These are phyloP conservation scores for Trametes sanguinea DNA, from an alignment of 768 basidiomycete genomes.

Conservation along the genomic window DNA sequence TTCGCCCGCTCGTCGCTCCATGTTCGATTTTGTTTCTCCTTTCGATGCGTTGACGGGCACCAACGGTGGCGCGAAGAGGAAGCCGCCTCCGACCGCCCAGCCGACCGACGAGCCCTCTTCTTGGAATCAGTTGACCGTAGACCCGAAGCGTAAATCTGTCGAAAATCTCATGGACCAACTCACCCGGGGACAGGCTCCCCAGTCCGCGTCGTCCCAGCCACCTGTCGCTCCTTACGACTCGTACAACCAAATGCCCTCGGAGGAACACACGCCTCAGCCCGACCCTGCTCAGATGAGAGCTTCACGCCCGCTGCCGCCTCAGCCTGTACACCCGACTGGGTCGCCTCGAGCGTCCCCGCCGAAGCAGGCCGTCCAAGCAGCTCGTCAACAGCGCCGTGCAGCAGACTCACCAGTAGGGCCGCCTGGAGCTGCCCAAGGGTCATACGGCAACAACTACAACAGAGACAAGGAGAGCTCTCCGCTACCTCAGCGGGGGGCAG, in stretches of 20 bases:
- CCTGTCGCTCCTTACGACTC: slow-evolving; percentile 32
- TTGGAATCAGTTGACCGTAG: slow-evolving; percentile 45
- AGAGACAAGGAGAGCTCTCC: slow-evolving; percentile 77
- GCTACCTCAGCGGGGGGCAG: slow-evolving; percentile 50
- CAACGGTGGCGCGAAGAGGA: slow-evolving; percentile 62
- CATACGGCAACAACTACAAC: slow-evolving; percentile 40
- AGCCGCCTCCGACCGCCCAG: slow-evolving; percentile 55
- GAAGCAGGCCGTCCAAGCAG: slow-evolving; percentile 52
- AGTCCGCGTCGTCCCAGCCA: slow-evolving; percentile 30
- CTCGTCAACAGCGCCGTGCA: slow-evolving; percentile 46
- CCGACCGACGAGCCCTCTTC: slow-evolving; percentile 54
- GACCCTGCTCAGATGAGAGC: slow-evolving; percentile 48
- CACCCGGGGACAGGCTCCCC: slow-evolving; percentile 47
- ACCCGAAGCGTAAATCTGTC: slow-evolving; percentile 81
- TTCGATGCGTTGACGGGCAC: slow-evolving; percentile 72
- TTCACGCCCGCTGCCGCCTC: slow-evolving; percentile 64
- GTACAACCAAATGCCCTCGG: slow-evolving; percentile 27
- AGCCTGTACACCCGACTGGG: slow-evolving; percentile 44
- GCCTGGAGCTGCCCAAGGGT: slow-evolving; percentile 23
- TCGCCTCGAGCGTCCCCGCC: slow-evolving; percentile 71
- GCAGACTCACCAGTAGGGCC: slow-evolving; percentile 52
- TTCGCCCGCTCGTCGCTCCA: slow-evolving; percentile 72
- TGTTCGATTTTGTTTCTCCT: slow-evolving; percentile 85
- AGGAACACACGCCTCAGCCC: slow-evolving; percentile 34
- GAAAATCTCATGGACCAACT: slow-evolving; percentile 80